A percentile compares a stretch with the other conserved stretches of the same genome.
phyloP scores from a whole-genome alignment of 73 alveolate genomes.

The Tetrahymena borealis region DNA sequence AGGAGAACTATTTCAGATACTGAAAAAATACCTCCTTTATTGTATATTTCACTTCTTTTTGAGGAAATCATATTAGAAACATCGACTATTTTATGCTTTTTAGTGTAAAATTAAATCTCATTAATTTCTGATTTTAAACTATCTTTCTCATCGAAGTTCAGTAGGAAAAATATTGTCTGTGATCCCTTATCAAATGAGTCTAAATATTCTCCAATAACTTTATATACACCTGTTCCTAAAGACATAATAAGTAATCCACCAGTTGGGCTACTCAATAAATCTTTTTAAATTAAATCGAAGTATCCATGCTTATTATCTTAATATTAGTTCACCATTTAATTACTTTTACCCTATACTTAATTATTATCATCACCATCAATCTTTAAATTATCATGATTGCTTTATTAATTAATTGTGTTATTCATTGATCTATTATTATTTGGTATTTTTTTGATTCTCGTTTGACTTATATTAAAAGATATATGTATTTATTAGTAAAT shows the following conservation, averaged over 20 bases:
- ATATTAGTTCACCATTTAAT: background rate
- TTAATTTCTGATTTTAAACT: background rate
- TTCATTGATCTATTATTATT: no score
- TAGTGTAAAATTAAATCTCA: background rate
- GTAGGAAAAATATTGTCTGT: background rate
- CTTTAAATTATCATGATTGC: no score
- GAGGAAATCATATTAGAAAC: background rate
- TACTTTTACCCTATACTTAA: background rate
- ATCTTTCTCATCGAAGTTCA: background rate
- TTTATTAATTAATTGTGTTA: no score
- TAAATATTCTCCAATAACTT: background rate
- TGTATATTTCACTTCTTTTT: background rate
- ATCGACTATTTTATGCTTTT: background rate
- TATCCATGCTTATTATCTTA: background rate
- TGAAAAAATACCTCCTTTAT: background rate
- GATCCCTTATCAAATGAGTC: background rate
- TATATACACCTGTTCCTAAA: background rate
- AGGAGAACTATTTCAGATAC: background rate
- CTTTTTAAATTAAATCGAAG: background rate
- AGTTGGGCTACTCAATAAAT: background rate
- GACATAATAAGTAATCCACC: background rate
- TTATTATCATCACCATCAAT: background rate
- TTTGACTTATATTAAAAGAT: no score
- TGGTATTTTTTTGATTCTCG: no score
- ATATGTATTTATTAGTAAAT: no score